These are phyloP conservation scores for Platanthera guangdongensis DNA, from an alignment of 106 monocot genomes.

Conservation along the genomic window DNA sequence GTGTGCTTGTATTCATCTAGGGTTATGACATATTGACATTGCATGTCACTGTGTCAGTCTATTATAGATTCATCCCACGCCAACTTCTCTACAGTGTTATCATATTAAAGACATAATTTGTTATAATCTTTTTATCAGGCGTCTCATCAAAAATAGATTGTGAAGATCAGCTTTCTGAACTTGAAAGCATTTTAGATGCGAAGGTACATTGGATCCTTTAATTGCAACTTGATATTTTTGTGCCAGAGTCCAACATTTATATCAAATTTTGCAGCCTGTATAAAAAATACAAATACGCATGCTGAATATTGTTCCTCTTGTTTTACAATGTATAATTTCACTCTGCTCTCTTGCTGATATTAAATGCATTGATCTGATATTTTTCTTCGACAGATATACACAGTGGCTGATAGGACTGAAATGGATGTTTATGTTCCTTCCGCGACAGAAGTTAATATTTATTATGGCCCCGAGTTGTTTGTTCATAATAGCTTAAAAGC, in stretches of 20 bases:
- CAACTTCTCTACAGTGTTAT: too few species aligned
- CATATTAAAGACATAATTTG: background rate
- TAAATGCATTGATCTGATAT: background rate
- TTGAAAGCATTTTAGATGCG: conserved; percentile 73
- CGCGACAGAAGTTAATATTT: conserved; percentile 55
- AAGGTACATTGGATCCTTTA: conserved; percentile 33
- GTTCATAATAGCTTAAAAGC: conserved; percentile 36
- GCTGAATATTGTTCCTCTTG: background rate
- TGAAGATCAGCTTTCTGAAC: conserved; percentile 58
- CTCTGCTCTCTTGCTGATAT: background rate
- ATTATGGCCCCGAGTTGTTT: conserved; percentile 39
- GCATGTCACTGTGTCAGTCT: too few species aligned
- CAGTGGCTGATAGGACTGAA: conserved; percentile 62
- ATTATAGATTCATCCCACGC: too few species aligned
- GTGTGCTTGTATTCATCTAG: too few species aligned
- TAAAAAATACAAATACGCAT: background rate
- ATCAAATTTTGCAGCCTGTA: background rate
- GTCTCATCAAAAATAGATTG: conserved; percentile 58
- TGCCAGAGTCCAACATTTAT: background rate
- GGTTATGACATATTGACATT: too few species aligned
- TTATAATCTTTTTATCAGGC: conserved; percentile 31
- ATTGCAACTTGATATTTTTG: background rate
- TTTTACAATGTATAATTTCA: background rate
- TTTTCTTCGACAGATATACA: conserved; percentile 49
- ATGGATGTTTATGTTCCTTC: conserved; percentile 45